phyloP scores from a whole-genome alignment of 352 stramenopile species.

The Phytopythium kandeliae region DNA sequence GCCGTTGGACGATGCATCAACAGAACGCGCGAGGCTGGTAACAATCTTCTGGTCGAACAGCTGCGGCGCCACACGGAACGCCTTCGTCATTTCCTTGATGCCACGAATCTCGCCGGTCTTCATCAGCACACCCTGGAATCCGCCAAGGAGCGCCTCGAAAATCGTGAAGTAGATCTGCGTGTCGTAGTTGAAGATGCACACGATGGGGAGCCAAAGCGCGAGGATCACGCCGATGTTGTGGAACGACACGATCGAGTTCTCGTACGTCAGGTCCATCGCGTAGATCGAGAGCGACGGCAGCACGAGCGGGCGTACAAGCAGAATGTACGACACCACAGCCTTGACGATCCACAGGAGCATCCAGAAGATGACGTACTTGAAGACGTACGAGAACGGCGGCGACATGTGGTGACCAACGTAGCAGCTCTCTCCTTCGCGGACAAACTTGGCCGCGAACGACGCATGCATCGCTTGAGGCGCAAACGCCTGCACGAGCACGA shows the following conservation, averaged over 20 bases:
- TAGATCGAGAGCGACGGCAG: constrained; percentile 68
- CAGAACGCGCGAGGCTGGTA: constrained; percentile 48
- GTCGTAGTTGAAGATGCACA: constrained; percentile 77
- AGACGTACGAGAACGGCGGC: constrained; percentile 41
- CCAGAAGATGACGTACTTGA: constrained; percentile 72
- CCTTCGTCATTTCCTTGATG: constrained; percentile 68
- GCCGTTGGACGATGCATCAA: constrained; percentile 38
- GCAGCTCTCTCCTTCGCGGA: constrained; percentile 64
- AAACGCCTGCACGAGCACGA: constrained; percentile 47
- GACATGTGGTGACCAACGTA: constrained; percentile 67
- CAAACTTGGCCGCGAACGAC: constrained; percentile 66
- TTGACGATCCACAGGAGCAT: constrained; percentile 51
- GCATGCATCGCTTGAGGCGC: constrained; percentile 41
- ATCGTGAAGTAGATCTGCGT: constrained; percentile 82
- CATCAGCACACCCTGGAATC: constrained; percentile 65
- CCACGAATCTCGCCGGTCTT: constrained; percentile 70
- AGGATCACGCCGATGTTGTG: constrained; percentile 70
- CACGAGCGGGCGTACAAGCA: constrained; percentile 58
- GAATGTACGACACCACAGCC: constrained; percentile 55
- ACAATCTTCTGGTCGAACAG: constrained; percentile 81
- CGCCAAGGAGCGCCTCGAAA: constrained; percentile 58
- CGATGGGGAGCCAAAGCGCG: constrained; percentile 56
- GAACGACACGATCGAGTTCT: constrained; percentile 65
- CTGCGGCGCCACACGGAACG: constrained; percentile 64
- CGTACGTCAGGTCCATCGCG: constrained; percentile 60